Evolutionary conservation across 108 stramenopile species (phyloP), one percentile per base, ranked within the genome.

Genomic region (Cyclostephanos tholiformis): DNA sequence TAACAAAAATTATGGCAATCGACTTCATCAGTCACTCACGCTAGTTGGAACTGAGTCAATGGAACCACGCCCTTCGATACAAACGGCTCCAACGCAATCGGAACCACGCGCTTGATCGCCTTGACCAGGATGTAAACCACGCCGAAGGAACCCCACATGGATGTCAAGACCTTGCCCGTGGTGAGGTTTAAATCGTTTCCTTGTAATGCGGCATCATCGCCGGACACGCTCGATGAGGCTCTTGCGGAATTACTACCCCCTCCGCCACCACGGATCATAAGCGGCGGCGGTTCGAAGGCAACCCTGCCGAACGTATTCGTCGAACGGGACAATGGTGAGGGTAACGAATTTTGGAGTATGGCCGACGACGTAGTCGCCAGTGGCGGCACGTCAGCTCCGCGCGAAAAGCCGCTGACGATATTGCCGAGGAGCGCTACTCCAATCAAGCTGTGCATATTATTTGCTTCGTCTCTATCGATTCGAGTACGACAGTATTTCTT

Each of bases 1-100:
- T 22, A 61, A 64, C 14, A 39, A 38, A 38, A 9, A 53, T 32
- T 19, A 83, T 79, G 2, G 12, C 36, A 50, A 30, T 48, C n/a
- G n/a, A 65, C 0, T 69, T 73, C 41, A 12, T 32, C 82, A 79
- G 77, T 14, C 23, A 83, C 89, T 67, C 82, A 91, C 89, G 83
- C 84, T 63, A 90, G 72, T 75, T 95, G 87, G 48, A 92, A 19
- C 17, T 81, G 79, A 25, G 86, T 79, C 67, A 92, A 84, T 0
- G 79, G 77, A 22, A 84, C 60, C 6, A 83, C 66, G 10, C 76
- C 85, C 29, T 26, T 63, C 12, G 67, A 69, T 35, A 36, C 44
- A 61, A 97, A 97, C 2, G 97, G 97, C 83, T 97, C 93, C 68
- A 97, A 30, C 12, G 98, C 98, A 66, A 98, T 91, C 4, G 98